Evolutionary conservation across 2,329 filamentous ascomycete genomes (phyloP).

Genomic region (Hymenoscyphus infarciens): DNA sequence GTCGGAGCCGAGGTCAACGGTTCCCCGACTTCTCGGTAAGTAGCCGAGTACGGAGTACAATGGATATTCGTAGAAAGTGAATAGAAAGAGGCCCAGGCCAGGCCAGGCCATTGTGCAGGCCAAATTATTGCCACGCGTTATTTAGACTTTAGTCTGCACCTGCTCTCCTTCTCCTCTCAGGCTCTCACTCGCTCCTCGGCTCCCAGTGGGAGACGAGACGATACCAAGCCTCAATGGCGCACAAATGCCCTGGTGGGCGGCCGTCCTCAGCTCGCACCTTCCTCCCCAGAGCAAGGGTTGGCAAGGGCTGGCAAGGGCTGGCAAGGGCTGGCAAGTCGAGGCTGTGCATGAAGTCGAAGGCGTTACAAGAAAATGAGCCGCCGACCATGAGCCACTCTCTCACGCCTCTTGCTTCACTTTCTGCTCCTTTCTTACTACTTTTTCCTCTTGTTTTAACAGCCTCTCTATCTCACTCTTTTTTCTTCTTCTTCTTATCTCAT

Average conservation of each 20-base stretch:
- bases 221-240: neutral
- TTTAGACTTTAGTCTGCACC: neutral
- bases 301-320: neutral
- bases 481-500: too few relatives aligned
- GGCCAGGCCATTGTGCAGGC: too few relatives aligned
- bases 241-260: neutral
- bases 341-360: conserved; percentile 11
- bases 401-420: neutral
- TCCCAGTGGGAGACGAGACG: neutral
- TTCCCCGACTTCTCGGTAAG: too few relatives aligned
- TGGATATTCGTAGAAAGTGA: too few relatives aligned
- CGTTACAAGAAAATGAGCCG: conserved; percentile 12
- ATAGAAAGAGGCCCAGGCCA: too few relatives aligned
- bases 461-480: too few relatives aligned
- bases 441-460: neutral
- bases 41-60: too few relatives aligned
- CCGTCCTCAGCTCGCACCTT: neutral
- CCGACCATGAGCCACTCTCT: conserved; percentile 1
- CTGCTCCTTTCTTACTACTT: neutral
- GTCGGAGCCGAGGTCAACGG: too few relatives aligned
- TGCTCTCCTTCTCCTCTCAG: neutral
- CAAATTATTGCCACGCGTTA: conserved; percentile 1
- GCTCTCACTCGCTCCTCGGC: too few relatives aligned
- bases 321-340: too few relatives aligned
- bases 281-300: too few relatives aligned